Evolutionary conservation across 2,329 filamentous ascomycete genomes (phyloP).

Genomic region (Coniochaeta sp.): DNA sequence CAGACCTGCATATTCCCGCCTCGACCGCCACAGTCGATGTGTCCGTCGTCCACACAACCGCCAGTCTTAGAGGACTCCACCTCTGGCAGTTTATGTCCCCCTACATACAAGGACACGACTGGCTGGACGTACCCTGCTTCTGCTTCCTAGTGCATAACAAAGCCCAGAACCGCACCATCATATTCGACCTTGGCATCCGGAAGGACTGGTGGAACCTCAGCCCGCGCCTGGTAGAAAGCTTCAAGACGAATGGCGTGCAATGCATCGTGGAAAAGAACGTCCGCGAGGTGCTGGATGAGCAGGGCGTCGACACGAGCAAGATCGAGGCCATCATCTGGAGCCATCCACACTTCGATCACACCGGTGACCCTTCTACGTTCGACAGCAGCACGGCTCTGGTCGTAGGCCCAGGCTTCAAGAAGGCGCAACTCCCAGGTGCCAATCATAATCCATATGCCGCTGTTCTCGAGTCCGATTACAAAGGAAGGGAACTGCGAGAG

Average conservation of each 20-base stretch:
- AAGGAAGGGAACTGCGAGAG: constrained; percentile 1
- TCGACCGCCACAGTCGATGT: constrained; percentile 23
- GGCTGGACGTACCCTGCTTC: constrained; percentile 16
- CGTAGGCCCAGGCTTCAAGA: not conserved
- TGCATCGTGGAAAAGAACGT: constrained; percentile 5
- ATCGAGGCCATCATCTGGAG: constrained; percentile 3
- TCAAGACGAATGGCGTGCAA: not conserved
- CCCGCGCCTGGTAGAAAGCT: not conserved
- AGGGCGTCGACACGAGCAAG: not conserved
- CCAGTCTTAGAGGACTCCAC: constrained; percentile 14
- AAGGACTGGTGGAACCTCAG: constrained; percentile 9
- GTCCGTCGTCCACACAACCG: constrained; percentile 24
- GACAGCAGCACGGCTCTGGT: not conserved
- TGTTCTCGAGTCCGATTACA: not conserved
- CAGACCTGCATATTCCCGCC: constrained; percentile 22
- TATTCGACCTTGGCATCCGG: constrained; percentile 12
- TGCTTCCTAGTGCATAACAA: constrained; percentile 17
- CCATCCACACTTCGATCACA: constrained; percentile 2
- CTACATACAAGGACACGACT: constrained; percentile 20
- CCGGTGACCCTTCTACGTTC: not conserved
- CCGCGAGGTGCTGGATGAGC: constrained; percentile 7
- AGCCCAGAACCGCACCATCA: constrained; percentile 14
- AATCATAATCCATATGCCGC: not conserved
- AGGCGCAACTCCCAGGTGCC: not conserved
- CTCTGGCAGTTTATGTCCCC: constrained; percentile 13